These are phyloP conservation scores for Lecanicillium sp. DNA, from an alignment of 2,329 filamentous ascomycete species.

Conservation along the genomic window DNA sequence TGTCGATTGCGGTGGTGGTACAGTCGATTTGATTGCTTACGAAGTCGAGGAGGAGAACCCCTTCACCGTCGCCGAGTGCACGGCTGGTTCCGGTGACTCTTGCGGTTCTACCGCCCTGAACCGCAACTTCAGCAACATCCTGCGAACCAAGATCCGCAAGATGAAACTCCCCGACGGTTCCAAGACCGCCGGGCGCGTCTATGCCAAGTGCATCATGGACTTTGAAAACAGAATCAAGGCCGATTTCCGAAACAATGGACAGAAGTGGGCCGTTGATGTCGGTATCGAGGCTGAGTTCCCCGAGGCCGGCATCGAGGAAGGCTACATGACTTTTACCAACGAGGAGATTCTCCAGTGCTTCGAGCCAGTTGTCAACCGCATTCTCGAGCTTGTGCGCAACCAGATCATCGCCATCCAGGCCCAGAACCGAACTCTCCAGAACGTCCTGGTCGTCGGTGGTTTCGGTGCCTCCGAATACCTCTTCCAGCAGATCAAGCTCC, in stretches of 20 bases:
- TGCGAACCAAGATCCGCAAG: slow-evolving; percentile 95
- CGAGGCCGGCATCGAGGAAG: slow-evolving; percentile 95
- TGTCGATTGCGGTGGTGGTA: slow-evolving; percentile 96
- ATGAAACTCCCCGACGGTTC: slow-evolving; percentile 98
- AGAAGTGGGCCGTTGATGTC: slow-evolving; percentile 98
- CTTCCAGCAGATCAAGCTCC: slow-evolving; percentile 98
- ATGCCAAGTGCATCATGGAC: slow-evolving; percentile 99
- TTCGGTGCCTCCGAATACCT: slow-evolving; percentile 98
- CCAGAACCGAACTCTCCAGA: slow-evolving; percentile 89
- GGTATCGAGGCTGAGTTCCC: slow-evolving; percentile 98
- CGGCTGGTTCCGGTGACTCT: slow-evolving; percentile 92
- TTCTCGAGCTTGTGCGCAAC: slow-evolving; percentile 91
- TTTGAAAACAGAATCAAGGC: slow-evolving; percentile 99
- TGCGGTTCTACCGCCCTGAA: slow-evolving; percentile 98
- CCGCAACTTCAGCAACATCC: slow-evolving; percentile 95
- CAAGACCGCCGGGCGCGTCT: slow-evolving; percentile 95
- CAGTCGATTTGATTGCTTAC: slow-evolving; percentile 97
- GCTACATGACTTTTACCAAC: slow-evolving; percentile 99
- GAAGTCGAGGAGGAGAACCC: slow-evolving; percentile 97
- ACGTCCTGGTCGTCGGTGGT: slow-evolving; percentile 93
- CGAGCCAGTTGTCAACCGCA: slow-evolving; percentile 95
- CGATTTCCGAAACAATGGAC: slow-evolving; percentile 97
- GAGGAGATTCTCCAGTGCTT: slow-evolving; percentile 99
- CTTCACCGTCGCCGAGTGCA: slow-evolving; percentile 95
- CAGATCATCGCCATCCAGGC: slow-evolving; percentile 99